phyloP scores from a whole-genome alignment of 2,329 filamentous ascomycete species.

The Cadophora sp. region DNA sequence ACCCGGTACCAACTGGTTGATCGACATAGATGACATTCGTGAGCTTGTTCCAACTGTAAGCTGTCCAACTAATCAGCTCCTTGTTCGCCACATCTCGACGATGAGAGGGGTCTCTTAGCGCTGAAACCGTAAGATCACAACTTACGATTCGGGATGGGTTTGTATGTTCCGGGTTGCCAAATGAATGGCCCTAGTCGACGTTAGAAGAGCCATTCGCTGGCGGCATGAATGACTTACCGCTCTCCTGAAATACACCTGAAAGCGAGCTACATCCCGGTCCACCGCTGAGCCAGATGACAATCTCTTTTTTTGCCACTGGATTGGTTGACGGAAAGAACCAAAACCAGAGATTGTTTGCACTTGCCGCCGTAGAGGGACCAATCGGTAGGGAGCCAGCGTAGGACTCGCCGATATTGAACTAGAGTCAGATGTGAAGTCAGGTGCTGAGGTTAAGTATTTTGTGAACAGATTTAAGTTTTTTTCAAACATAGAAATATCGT shows the following conservation, averaged over 20 bases:
- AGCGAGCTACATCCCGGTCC: constrained; percentile 95
- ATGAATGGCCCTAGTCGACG: constrained; percentile 32
- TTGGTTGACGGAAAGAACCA: constrained; percentile 62
- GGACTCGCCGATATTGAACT: constrained; percentile 43
- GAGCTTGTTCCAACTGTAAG: constrained; percentile 40
- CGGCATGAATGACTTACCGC: constrained; percentile 25
- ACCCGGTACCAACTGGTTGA: constrained; percentile 51
- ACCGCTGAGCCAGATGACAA: constrained; percentile 85
- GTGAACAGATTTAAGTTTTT: too few relatives aligned
- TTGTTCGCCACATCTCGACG: background rate
- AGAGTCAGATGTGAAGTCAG: background rate
- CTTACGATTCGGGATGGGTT: constrained; percentile 35
- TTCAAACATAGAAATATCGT: too few relatives aligned
- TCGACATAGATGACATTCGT: constrained; percentile 42
- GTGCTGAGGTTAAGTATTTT: background rate
- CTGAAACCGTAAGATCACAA: background rate
- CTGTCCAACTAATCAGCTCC: background rate
- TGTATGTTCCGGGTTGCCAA: constrained; percentile 41
- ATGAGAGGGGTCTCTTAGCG: background rate
- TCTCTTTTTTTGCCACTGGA: constrained; percentile 53
- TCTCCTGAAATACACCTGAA: constrained; percentile 80
- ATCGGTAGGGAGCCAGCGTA: constrained; percentile 57
- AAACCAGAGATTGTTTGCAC: constrained; percentile 56
- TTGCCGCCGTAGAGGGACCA: constrained; percentile 49
- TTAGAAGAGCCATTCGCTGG: background rate